Conservation (phyloP, 2,329 filamentous ascomycete species). For the Ceratocystiopsis sp. region DNA sequence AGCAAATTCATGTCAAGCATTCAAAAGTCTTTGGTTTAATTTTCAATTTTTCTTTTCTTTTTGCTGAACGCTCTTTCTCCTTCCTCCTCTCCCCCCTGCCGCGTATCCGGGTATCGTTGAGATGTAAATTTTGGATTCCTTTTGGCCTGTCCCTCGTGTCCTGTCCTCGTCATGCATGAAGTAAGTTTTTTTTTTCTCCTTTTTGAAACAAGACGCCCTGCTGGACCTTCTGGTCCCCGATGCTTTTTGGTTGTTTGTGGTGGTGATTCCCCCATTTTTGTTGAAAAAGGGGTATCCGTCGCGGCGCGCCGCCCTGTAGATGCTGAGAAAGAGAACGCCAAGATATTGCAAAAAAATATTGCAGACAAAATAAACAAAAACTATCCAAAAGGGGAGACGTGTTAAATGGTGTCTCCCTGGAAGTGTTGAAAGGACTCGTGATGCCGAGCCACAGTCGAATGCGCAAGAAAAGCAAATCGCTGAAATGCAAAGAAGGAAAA, state of each 20-base stretch:
- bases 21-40: too few relatives aligned
- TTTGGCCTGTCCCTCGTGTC: constrained; percentile 4
- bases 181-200: neutral
- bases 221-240: constrained; percentile 4
- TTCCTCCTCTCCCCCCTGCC: constrained; percentile 1
- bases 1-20: too few relatives aligned
- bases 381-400: too few relatives aligned
- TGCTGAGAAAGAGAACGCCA: too few relatives aligned
- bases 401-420: too few relatives aligned
- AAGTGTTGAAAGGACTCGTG: too few relatives aligned
- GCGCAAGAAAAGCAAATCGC: neutral
- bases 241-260: neutral
- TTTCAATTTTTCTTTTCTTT: neutral
- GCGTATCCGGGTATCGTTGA: constrained; percentile 20
- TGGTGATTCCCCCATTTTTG: constrained; percentile 8
- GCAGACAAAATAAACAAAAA: neutral
- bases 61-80: neutral
- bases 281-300: constrained; percentile 9
- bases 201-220: neutral
- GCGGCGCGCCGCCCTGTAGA: too few relatives aligned
- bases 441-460: too few relatives aligned
- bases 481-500: neutral
- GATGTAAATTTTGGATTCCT: constrained; percentile 14
- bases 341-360: neutral
- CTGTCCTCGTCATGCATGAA: constrained; percentile 4